Percentiles rank a stretch among this genome's conserved stretches.
Evolutionary conservation across 495 filamentous ascomycete genomes (phyloP).

Genomic region (Hypoxylon lienhwacheense): DNA sequence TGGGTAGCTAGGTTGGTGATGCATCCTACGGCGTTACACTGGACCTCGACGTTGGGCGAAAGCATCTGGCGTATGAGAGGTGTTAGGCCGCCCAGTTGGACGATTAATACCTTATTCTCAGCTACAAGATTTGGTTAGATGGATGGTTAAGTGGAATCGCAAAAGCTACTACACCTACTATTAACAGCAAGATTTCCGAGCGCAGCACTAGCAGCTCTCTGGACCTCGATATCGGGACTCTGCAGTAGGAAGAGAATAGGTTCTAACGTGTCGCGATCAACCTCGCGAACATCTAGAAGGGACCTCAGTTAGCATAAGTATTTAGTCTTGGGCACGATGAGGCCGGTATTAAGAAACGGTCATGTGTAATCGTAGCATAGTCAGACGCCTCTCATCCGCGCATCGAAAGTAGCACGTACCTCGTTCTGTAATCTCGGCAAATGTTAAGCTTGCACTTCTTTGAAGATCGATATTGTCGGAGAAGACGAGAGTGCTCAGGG

Average conservation of each 20-base stretch:
- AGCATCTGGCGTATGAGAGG: constrained; percentile 98
- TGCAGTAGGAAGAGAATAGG: constrained; percentile 95
- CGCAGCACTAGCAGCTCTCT: constrained; percentile 93
- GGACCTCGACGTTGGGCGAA: constrained; percentile 97
- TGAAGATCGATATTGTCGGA: constrained; percentile 99
- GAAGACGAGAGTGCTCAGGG: constrained; percentile 92
- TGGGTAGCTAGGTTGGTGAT: constrained; percentile 98
- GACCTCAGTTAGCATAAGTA: constrained; percentile 24
- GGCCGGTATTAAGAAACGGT: background rate
- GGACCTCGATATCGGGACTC: constrained; percentile 94
- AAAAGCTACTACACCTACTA: constrained; percentile 61
- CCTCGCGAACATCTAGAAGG: constrained; percentile 84
- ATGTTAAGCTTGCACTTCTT: constrained; percentile 94
- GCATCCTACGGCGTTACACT: constrained; percentile 98
- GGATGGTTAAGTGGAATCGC: background rate
- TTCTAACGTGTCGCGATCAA: constrained; percentile 90
- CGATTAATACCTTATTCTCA: constrained; percentile 96
- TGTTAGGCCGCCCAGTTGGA: constrained; percentile 82
- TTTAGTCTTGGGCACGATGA: background rate
- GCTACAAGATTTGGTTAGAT: constrained; percentile 57
- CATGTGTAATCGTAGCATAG: background rate
- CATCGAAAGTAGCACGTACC: constrained; percentile 58
- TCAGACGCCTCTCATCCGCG: background rate
- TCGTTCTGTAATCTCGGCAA: constrained; percentile 98
- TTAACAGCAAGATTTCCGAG: constrained; percentile 97